phyloP scores from a whole-genome alignment of 176 grass and related monocot species.

The Tuctoria greenei region DNA sequence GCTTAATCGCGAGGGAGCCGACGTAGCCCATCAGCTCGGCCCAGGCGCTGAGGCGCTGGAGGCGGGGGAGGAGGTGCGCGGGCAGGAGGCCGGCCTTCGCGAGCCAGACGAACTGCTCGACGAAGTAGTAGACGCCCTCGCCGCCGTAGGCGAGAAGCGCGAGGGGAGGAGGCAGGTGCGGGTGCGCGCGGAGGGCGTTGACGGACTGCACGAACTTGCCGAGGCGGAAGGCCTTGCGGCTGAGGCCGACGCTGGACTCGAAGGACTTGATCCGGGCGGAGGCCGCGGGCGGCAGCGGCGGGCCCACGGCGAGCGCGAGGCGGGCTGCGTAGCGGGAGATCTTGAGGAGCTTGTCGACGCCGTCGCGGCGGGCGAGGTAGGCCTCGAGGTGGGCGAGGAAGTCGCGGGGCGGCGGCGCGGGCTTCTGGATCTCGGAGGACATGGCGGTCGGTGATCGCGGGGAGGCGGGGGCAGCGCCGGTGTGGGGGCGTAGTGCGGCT shows the following conservation, averaged over 20 bases:
- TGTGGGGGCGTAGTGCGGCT: not conserved
- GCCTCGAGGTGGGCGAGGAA: constrained; percentile 85
- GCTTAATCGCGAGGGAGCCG: constrained; percentile 57
- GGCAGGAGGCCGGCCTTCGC: constrained; percentile 64
- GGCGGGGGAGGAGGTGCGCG: constrained; percentile 40
- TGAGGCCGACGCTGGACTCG: constrained; percentile 78
- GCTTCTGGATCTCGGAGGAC: constrained; percentile 25
- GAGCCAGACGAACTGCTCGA: constrained; percentile 73
- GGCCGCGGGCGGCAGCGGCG: constrained; percentile 33
- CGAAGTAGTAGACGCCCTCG: constrained; percentile 72
- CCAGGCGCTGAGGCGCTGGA: constrained; percentile 59
- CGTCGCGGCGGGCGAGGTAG: constrained; percentile 87
- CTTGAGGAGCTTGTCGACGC: constrained; percentile 98
- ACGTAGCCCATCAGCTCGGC: constrained; percentile 61
- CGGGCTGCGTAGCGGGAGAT: constrained; percentile 85
- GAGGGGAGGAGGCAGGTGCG: constrained; percentile 23
- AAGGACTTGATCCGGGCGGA: constrained; percentile 67
- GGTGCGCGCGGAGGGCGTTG: constrained; percentile 62
- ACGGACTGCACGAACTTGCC: constrained; percentile 88
- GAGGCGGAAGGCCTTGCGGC: constrained; percentile 93
- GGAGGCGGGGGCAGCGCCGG: not conserved
- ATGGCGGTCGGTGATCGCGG: not conserved
- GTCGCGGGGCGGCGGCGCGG: constrained; percentile 41
- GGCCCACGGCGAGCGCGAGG: constrained; percentile 57
- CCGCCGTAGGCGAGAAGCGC: constrained; percentile 56